These are phyloP conservation scores for Pulicaria dysenterica DNA, from an alignment of 129 eudicot species.

Conservation along the genomic window DNA sequence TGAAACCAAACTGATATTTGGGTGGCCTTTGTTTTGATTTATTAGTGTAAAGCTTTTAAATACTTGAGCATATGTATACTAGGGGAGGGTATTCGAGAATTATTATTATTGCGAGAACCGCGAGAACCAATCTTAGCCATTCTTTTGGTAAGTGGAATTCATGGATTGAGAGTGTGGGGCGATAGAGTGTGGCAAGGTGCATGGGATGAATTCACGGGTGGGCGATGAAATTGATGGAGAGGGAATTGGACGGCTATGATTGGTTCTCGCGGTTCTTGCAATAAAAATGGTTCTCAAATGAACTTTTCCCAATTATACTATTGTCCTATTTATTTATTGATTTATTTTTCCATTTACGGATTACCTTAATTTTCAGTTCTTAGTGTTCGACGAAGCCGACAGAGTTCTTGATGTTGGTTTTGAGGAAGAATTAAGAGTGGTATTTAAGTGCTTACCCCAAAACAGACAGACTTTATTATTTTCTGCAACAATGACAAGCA, in stretches of 20 bases:
- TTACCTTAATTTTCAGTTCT: conserved; percentile 53
- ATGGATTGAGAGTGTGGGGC: too few species aligned
- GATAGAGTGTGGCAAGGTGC: too few species aligned
- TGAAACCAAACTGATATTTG: background rate
- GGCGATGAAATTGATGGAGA: too few species aligned
- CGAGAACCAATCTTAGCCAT: too few species aligned
- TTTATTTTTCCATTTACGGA: background rate
- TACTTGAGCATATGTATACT: background rate
- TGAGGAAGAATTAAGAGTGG: conserved; percentile 74
- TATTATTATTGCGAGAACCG: too few species aligned
- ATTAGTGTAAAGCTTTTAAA: background rate
- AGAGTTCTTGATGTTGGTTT: conserved; percentile 83
- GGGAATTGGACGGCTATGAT: too few species aligned
- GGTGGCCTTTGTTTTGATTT: background rate
- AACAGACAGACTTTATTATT: conserved; percentile 79
- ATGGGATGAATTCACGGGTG: too few species aligned
- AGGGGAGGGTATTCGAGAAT: too few species aligned
- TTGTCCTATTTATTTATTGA: background rate
- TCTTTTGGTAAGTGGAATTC: too few species aligned
- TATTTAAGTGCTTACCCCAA: conserved; percentile 71
- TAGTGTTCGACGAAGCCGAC: conserved; percentile 93
- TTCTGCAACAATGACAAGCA: conserved; percentile 89
- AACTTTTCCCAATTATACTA: too few species aligned
- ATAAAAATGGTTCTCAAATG: too few species aligned
- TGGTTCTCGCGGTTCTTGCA: too few species aligned